Evolutionary conservation across 2,329 filamentous ascomycete species (phyloP).

Genomic region (Tolypocladium cylindrosporum): DNA sequence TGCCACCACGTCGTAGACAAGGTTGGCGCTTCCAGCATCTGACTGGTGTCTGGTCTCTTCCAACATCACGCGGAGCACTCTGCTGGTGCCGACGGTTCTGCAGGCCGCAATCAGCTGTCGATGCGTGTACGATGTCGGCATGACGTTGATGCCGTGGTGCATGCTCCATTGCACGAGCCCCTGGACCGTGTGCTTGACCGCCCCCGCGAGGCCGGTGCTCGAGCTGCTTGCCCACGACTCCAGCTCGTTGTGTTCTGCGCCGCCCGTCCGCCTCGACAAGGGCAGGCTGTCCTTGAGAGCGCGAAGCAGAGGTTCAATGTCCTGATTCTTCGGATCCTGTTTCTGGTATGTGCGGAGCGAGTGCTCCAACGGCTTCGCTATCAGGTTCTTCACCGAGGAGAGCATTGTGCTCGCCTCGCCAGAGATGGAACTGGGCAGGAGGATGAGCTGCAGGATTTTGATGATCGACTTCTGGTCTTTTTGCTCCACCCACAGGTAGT

Average conservation of each 20-base stretch:
- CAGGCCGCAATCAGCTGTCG: conserved; percentile 54
- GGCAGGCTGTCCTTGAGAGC: conserved; percentile 51
- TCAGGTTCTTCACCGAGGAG: conserved; percentile 58
- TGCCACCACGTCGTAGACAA: conserved; percentile 59
- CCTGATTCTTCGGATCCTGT: conserved; percentile 55
- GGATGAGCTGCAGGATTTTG: conserved; percentile 61
- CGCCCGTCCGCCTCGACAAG: conserved; percentile 50
- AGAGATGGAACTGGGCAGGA: conserved; percentile 61
- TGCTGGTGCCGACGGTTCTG: conserved; percentile 51
- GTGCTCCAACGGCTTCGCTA: conserved; percentile 59
- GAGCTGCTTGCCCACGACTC: conserved; percentile 54
- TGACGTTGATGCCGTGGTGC: conserved; percentile 41
- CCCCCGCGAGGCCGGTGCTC: conserved; percentile 44
- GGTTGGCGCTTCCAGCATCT: conserved; percentile 45
- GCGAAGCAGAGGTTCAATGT: conserved; percentile 60
- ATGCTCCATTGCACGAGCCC: conserved; percentile 58
- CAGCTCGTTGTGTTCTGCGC: conserved; percentile 55
- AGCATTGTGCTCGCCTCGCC: conserved; percentile 64
- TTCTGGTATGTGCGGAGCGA: conserved; percentile 57
- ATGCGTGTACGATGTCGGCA: conserved; percentile 61
- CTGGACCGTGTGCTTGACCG: conserved; percentile 51
- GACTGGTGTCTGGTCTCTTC: conserved; percentile 58
- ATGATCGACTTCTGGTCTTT: conserved; percentile 59
- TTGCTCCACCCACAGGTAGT: conserved; percentile 58
- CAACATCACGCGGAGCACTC: conserved; percentile 50